These are phyloP conservation scores for Candida dajiaensis DNA, from an alignment of 805 yeast genomes.

Conservation along the genomic window DNA sequence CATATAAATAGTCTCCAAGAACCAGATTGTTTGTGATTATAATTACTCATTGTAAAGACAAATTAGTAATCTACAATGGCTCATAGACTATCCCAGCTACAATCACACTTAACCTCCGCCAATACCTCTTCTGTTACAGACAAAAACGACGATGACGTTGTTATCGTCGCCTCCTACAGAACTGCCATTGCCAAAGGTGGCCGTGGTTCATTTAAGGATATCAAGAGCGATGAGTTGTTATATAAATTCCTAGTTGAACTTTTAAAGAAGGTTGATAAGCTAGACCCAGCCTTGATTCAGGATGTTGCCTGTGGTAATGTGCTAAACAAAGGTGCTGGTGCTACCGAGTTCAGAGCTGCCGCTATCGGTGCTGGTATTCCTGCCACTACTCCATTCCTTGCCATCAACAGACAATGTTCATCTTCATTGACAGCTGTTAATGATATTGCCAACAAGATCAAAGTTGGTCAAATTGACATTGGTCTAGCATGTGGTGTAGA, in stretches of 20 bases:
- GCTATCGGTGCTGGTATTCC: conserved; percentile 89
- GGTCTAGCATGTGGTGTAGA: conserved; percentile 94
- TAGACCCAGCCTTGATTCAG: conserved; percentile 57
- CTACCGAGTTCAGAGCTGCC: conserved; percentile 91
- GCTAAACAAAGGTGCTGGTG: conserved; percentile 89
- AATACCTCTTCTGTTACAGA: conserved; percentile 4
- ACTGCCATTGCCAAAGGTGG: conserved; percentile 88
- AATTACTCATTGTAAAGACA: too few species aligned
- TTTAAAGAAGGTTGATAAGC: conserved; percentile 40
- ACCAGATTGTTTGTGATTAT: not conserved
- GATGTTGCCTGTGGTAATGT: conserved; percentile 92
- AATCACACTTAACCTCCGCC: conserved; percentile 24
- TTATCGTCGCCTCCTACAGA: conserved; percentile 83
- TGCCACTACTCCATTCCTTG: conserved; percentile 66
- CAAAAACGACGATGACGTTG: conserved; percentile 62
- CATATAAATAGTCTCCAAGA: not conserved
- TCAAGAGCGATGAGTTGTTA: conserved; percentile 74
- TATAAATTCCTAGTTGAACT: conserved; percentile 58
- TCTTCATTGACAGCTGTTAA: conserved; percentile 89
- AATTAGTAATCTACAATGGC: conserved; percentile 1
- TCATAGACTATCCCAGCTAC: conserved; percentile 30
- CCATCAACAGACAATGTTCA: conserved; percentile 91
- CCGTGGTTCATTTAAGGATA: conserved; percentile 79
- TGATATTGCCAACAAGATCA: conserved; percentile 84
- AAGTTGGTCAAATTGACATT: conserved; percentile 80